phyloP scores from a whole-genome alignment of 1,139 yeast genomes.

The Arxiozyma slooffiae region DNA sequence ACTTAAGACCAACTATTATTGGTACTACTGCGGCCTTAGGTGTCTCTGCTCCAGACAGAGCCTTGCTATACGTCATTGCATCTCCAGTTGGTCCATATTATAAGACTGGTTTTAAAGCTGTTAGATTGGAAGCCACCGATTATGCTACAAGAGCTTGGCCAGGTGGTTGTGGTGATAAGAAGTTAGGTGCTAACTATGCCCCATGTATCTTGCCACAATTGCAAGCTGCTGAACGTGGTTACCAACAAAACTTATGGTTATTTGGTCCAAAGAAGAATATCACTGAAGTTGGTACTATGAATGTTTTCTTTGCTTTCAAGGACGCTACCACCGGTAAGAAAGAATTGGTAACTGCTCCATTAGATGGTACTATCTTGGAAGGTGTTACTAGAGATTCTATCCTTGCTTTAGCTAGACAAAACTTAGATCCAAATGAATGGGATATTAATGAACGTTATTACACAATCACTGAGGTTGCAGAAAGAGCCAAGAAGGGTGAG shows the following conservation, averaged over 20 bases:
- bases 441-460: slow-evolving; percentile 68
- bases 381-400: slow-evolving; percentile 95
- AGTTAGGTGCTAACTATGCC: slow-evolving; percentile 95
- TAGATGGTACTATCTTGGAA: slow-evolving; percentile 92
- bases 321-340: slow-evolving; percentile 62
- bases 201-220: slow-evolving; percentile 86
- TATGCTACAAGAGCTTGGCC: slow-evolving; percentile 98
- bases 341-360: slow-evolving; percentile 91
- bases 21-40: slow-evolving; percentile 86
- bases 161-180: slow-evolving; percentile 92
- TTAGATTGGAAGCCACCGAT: slow-evolving; percentile 84
- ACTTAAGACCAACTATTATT: slow-evolving; percentile 87
- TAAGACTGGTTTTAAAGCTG: slow-evolving; percentile 90
- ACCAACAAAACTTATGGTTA: slow-evolving; percentile 92
- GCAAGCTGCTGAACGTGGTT: slow-evolving; percentile 81
- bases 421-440: slow-evolving; percentile 69
- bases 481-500: slow-evolving; percentile 67
- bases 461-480: slow-evolving; percentile 71
- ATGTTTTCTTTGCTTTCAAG: slow-evolving; percentile 76
- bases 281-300: slow-evolving; percentile 98
- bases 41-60: slow-evolving; percentile 69
- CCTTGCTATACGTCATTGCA: slow-evolving; percentile 73
- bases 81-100: slow-evolving; percentile 94
- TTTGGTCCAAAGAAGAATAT: slow-evolving; percentile 83
- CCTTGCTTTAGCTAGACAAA: slow-evolving; percentile 62